Conservation (phyloP, 495 filamentous ascomycete genomes). For the Aspergillus sparsus region DNA sequence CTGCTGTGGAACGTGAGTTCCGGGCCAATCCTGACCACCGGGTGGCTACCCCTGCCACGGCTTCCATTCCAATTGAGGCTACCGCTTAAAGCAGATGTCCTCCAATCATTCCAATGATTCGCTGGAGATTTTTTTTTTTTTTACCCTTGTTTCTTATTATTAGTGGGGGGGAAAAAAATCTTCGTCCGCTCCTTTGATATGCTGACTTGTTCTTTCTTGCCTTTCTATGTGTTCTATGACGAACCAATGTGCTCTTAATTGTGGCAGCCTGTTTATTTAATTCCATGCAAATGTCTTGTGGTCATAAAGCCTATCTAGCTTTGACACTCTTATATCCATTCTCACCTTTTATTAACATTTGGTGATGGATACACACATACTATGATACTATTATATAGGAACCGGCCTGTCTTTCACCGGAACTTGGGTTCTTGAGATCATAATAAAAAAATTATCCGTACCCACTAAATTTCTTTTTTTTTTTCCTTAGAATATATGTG, state of each 20-base stretch:
- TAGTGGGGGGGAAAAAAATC: not conserved
- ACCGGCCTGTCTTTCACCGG: conserved; percentile 24
- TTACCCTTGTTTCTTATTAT: too few species aligned
- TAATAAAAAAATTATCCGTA: not conserved
- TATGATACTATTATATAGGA: conserved; percentile 8
- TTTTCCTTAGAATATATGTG: too few species aligned
- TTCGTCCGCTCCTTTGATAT: conserved; percentile 16
- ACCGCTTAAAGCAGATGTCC: conserved; percentile 30
- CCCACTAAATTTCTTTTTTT: too few species aligned
- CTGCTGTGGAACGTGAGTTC: conserved; percentile 43
- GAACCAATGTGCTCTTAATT: not conserved
- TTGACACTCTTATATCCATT: too few species aligned
- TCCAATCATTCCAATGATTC: too few species aligned
- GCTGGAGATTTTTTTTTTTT: too few species aligned
- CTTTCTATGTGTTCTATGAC: not conserved
- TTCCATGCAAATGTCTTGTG: too few species aligned
- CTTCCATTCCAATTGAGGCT: conserved; percentile 35
- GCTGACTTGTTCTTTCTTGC: not conserved
- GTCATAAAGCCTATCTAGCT: too few species aligned
- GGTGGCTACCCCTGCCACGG: conserved; percentile 26
- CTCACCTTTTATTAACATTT: not conserved
- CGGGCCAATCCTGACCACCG: conserved; percentile 27
- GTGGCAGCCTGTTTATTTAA: too few species aligned
- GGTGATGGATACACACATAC: not conserved
- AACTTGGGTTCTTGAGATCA: conserved; percentile 11